These are phyloP conservation scores for Trichoderma endophyticum DNA, from an alignment of 2,329 filamentous ascomycete species.

Conservation along the genomic window DNA sequence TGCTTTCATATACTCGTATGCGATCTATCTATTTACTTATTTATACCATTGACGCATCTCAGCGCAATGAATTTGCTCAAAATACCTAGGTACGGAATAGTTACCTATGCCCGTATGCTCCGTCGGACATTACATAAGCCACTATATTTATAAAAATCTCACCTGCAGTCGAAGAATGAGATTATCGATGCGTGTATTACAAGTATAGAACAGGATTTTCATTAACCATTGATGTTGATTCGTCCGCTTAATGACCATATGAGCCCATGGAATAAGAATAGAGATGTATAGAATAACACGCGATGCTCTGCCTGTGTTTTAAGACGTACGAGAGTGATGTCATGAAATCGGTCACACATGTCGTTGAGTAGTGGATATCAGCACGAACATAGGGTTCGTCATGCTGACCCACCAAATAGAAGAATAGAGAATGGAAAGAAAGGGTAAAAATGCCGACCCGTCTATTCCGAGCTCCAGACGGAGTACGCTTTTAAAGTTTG, in stretches of 20 bases:
- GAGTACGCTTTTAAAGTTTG: background rate
- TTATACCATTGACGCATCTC: background rate
- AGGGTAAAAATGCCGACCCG: background rate
- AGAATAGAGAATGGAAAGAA: background rate
- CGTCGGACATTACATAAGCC: background rate
- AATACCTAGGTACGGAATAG: background rate
- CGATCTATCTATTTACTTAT: background rate
- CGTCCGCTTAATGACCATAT: background rate
- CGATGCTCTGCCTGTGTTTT: background rate
- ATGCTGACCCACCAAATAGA: background rate
- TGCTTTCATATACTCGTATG: background rate
- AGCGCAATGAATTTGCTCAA: background rate
- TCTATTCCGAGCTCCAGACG: background rate
- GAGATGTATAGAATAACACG: background rate
- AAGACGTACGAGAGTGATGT: background rate
- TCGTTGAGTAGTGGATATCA: background rate
- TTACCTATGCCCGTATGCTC: background rate
- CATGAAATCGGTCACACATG: background rate
- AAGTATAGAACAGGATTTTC: background rate
- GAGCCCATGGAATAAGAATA: background rate
- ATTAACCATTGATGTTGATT: background rate
- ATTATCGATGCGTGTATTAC: background rate
- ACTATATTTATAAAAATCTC: background rate
- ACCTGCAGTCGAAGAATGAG: background rate
- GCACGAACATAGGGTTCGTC: background rate